These are phyloP conservation scores for Exidia glandulosa DNA, from an alignment of 768 basidiomycete species.

Conservation along the genomic window DNA sequence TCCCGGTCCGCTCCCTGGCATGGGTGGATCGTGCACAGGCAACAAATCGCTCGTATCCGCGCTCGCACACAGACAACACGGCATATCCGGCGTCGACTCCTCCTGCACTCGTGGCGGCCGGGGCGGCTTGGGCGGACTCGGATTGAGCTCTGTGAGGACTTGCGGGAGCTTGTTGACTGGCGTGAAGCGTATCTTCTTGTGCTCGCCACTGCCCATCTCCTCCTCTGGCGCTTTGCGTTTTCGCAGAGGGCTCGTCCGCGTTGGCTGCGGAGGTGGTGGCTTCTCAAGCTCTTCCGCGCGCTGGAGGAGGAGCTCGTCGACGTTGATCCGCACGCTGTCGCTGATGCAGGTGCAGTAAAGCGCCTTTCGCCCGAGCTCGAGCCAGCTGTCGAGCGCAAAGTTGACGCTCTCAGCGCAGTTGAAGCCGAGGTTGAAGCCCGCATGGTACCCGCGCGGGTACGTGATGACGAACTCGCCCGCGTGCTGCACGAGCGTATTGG, in stretches of 20 bases:
- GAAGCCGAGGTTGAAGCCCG: slow-evolving; percentile 91
- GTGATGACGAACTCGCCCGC: slow-evolving; percentile 96
- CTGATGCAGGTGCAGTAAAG: slow-evolving; percentile 62
- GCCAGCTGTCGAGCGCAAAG: slow-evolving; percentile 90
- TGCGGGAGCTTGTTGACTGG: neutral
- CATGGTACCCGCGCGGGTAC: slow-evolving; percentile 89
- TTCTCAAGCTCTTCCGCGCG: slow-evolving; percentile 39
- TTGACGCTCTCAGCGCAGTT: slow-evolving; percentile 98
- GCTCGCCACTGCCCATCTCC: slow-evolving; percentile 24
- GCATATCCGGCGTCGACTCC: slow-evolving; percentile 39
- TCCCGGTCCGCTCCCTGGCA: slow-evolving; percentile 23
- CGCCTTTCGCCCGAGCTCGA: slow-evolving; percentile 77
- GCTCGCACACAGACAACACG: slow-evolving; percentile 62
- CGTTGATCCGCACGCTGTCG: slow-evolving; percentile 87
- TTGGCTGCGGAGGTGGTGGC: slow-evolving; percentile 9
- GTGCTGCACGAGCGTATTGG: slow-evolving; percentile 84
- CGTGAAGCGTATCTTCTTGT: slow-evolving; percentile 28
- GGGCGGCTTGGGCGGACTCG: neutral
- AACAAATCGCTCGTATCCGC: slow-evolving; percentile 42
- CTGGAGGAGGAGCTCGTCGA: slow-evolving; percentile 71
- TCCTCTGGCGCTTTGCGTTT: slow-evolving; percentile 34
- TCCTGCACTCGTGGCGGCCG: slow-evolving; percentile 18
- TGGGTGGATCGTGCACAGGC: slow-evolving; percentile 57
- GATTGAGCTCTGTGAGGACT: neutral
- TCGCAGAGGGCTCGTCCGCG: slow-evolving; percentile 9